Base-by-base conservation (phyloP, 1,139 yeast genomes). In the Zygosaccharomyces sapae region DNA sequence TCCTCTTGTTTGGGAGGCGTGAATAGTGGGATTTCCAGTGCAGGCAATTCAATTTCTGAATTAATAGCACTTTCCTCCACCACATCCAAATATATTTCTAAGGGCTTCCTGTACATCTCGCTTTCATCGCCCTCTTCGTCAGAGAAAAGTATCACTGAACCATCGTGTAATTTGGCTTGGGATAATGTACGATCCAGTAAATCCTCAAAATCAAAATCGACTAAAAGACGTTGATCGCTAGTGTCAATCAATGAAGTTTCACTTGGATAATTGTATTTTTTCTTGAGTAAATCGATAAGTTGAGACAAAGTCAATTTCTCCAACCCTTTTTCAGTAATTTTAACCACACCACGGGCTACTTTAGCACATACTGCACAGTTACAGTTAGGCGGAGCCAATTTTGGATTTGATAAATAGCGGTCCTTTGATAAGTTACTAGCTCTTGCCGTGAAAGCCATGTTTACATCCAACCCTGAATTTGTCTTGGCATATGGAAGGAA, bases 141-240 rank as follows among this genome's bases (percentile, higher is more conserved):
- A 49, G 84, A 81, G 10, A 92, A 74, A 1, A 86, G 75, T 10
- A 92, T 44, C 27, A 81, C 71, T 19, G 80, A 76, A 4, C 90
- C 92, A 41, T 72, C 70, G 6, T 57, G 59, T 29, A 90, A 70
- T 4, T 83, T 84, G 19, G 92, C 66, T 1, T 78, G 79, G 0
- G 56, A 51, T 19, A 92, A 67, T 0, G 73, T 65, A 38, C 70
- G 72, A 0, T 70, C 72, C 7, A 75, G 58, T 59, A 90, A 83
- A 60, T 90, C 97, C 45, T 88, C 96, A 66, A 87, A 88, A 60
- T 94, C 99, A 44, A 75, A 75, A 66, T 92, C 98, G 59, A 87
- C 88, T 8, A 94, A 68, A 52, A 92, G 72, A 53, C 76, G 77
- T 31, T 82, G 79, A 19, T 75, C 68, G 2, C 77, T 80, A 24